Evolutionary conservation across 164 flowering plant genomes (phyloP), one percentile per base, ranked within the genome.

Genomic region (Stephania japonica): DNA sequence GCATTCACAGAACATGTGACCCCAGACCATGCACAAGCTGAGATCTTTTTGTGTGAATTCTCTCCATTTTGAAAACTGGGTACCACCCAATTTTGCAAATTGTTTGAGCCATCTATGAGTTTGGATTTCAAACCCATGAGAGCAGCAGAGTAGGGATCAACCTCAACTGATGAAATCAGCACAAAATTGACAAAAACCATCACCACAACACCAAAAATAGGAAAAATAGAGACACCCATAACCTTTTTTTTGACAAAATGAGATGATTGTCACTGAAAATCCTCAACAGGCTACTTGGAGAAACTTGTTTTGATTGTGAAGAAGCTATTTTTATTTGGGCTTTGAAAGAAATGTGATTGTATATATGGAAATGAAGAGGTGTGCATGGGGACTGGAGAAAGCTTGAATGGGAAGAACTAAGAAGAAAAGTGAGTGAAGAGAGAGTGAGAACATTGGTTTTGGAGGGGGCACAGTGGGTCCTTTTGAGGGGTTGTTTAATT

Each of bases 21-120:
- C 16, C 97, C 99, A 38, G 89, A 77, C 98, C 98, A 95, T 38
- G 91, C 85, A 76, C 99, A 94, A 32, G 89, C 90, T 47, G 64
- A 27, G 38, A 87, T 79, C 78, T 75, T 73, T 14, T 32, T 32
- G 38, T 32, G 38, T 32, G 38, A 32, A 32, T 64, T 69, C 27
- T 79, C 38, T 25, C 82, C 56, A 74, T 70, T 67, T 3, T 42
- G 72, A 12, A 76, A 74, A 44, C 83, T 18, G 38, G 85, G 82
- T 74, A 81, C 12, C 5, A 71, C 27, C 97, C 98, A 94, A 44
- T 90, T 88, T 27, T 64, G 43, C 71, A 94, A 80, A 23, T 78
- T 81, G 61, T 85, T 83, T 13, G 81, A 82, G 42, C 72, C 71
- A 76, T 88, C 94, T 5, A 75, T 23, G n/a, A 92, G 62, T 76